phyloP scores from a whole-genome alignment of 2,329 filamentous ascomycete genomes.

The Pseudocercospora musae region DNA sequence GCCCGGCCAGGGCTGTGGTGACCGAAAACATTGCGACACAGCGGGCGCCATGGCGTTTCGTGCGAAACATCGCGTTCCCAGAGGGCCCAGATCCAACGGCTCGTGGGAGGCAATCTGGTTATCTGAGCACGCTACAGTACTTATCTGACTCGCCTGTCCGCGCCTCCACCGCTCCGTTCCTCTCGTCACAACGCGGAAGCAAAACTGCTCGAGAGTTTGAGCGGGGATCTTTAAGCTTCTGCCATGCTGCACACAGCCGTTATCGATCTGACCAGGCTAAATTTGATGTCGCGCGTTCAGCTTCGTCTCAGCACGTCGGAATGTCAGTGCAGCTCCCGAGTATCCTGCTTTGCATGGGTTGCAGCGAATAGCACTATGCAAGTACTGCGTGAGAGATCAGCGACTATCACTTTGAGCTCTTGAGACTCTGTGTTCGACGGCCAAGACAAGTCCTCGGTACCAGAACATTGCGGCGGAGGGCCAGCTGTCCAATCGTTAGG shows the following conservation, averaged over 20 bases:
- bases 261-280: neutral
- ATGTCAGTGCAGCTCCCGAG: too few species aligned
- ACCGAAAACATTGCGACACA: neutral
- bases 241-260: neutral
- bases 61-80: neutral
- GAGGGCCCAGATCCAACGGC: neutral
- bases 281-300: neutral
- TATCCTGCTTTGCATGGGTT: too few species aligned
- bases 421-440: neutral
- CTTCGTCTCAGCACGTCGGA: too few species aligned
- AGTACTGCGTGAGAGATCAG: too few species aligned
- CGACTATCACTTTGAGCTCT: too few species aligned
- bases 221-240: neutral
- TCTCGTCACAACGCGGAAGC: neutral
- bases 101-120: neutral
- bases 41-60: neutral
- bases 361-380: too few species aligned
- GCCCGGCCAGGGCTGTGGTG: neutral
- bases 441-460: neutral
- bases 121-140: too few species aligned
- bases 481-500: neutral
- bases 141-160: neutral
- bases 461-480: neutral
- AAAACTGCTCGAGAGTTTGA: neutral
- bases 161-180: neutral